Evolutionary conservation across 2,329 filamentous ascomycete species (phyloP), one percentile per base, ranked within the genome.

Genomic region (Claviceps digitariae): DNA sequence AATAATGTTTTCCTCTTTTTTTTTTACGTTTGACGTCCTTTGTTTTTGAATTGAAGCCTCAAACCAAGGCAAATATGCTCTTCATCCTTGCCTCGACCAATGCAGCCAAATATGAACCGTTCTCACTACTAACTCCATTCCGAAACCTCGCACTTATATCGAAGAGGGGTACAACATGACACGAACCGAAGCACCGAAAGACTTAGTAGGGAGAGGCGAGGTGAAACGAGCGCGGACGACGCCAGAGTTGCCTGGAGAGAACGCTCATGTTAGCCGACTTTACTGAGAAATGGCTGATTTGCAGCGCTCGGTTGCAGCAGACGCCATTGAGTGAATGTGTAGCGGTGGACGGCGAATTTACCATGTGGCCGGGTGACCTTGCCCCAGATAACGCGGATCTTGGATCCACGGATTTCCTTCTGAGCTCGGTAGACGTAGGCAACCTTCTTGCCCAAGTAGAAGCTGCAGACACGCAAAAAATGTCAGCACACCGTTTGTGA

Each of bases 381-480:
- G 80, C 91, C 91, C 90, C 90, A 97, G 80, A 97, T 96, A 66
- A 97, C 86, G 71, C 91, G 84, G 78, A 97, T 94, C 86, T 97
- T 97, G 74, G 90, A 91, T 72, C 93, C 93, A 69, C 91, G 87
- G 70, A 95, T 82, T 81, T 95, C 89, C 77, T 84, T 90, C 76
- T 88, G 84, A 66, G 85, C 91, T 71, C 90, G 89, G 83, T 97
- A 98, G 76, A 98, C 90, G 76, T 90, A 98, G 73, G 93, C 93
- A 73, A 97, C 84, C 79, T 90, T 90, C 87, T 98, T 98, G 78
- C 93, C 93, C 63, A 89, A 80, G 81, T 98, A 98, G 87, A 96
- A 96, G 77, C 78, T 81, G 64, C 55, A 57, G 21, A 9, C 7
- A 25, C 43, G 21, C 57, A 48, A 52, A 41, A 15, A n/a, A 41